These are phyloP conservation scores for Camellia lanceoleosa DNA, from an alignment of 148 eudicot genomes.

Conservation along the genomic window DNA sequence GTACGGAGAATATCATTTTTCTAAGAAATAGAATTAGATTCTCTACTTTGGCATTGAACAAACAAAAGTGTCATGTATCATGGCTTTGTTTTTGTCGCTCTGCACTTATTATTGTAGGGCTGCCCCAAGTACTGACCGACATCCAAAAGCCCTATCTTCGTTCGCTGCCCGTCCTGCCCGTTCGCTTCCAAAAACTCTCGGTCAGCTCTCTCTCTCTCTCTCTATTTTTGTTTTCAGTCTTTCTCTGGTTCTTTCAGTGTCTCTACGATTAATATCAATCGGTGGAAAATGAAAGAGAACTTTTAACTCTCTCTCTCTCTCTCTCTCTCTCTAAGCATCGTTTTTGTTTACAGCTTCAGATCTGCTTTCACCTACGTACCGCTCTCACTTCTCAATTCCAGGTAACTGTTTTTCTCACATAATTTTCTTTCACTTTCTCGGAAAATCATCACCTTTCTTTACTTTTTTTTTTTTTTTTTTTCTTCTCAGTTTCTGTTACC, in stretches of 20 bases:
- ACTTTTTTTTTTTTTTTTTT: neutral
- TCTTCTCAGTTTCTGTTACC: too few relatives aligned
- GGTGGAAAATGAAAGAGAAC: neutral
- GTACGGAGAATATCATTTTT: too few relatives aligned
- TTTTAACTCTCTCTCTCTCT: neutral
- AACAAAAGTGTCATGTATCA: neutral
- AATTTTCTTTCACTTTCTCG: neutral
- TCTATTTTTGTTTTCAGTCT: neutral
- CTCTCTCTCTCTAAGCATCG: neutral
- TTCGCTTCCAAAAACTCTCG: neutral
- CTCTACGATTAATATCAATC: neutral
- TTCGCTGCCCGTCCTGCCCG: neutral
- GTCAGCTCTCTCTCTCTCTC: slow-evolving; percentile 10
- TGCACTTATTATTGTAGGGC: neutral
- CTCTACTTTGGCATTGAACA: neutral
- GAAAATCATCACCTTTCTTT: neutral
- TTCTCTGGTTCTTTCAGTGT: neutral
- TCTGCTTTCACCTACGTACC: neutral
- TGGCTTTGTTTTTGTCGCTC: neutral
- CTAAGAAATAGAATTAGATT: neutral
- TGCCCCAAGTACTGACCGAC: neutral
- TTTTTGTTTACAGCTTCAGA: neutral
- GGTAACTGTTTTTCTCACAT: neutral
- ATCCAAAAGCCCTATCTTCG: neutral
- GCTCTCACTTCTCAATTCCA: slow-evolving; percentile 1